Evolutionary conservation across 2,329 filamentous ascomycete species (phyloP), one percentile per base, ranked within the genome.

Genomic region (Ceratocystis diversiconidia): DNA sequence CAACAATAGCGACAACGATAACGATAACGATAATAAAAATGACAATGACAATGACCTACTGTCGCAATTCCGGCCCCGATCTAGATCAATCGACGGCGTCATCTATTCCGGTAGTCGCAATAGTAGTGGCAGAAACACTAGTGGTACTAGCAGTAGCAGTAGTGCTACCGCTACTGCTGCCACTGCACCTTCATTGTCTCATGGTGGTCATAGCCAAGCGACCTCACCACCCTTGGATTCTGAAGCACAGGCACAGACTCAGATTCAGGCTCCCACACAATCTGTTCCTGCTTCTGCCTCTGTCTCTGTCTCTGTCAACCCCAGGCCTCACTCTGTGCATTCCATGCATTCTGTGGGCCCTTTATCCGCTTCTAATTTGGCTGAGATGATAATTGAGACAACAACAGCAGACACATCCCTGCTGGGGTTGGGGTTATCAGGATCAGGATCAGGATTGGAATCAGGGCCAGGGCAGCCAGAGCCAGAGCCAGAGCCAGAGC

Each of bases 221-320:
- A 52, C 22, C 48, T 28, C 48, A 25, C 19, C 25, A 15, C 19
- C 19, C 12, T 25, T 25, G 19, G 22, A 52, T 52, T 28, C 22
- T 28, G 48, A 52, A 25, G 48, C 48, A 52, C 55, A 32, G 55
- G 25, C 55, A 59, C 17, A 36, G 55, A n/a, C 30, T n/a, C 22
- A 57, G 28, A 30, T 30, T 7, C 52, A 57, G 52, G 52, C 55
- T 19, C 55, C 15, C 12, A 12, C 55, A 59, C 28, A 36, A 10
- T 48, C 46, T 25, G 43, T 28, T 44, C 30, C 61, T 62, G 61
- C 48, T 62, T 44, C 61, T 62, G 43, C 61, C 41, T 41, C 59
- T 61, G 59, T 61, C 41, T 36, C 59, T 61, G 59, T 36, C 48
- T 62, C 61, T 62, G 61, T 50, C 61, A 62, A 62, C 48, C 41